Percentiles rank a stretch among this genome's conserved stretches.
phyloP scores from a whole-genome alignment of 2,329 filamentous ascomycete genomes.

The Diaporthe caulivora region DNA sequence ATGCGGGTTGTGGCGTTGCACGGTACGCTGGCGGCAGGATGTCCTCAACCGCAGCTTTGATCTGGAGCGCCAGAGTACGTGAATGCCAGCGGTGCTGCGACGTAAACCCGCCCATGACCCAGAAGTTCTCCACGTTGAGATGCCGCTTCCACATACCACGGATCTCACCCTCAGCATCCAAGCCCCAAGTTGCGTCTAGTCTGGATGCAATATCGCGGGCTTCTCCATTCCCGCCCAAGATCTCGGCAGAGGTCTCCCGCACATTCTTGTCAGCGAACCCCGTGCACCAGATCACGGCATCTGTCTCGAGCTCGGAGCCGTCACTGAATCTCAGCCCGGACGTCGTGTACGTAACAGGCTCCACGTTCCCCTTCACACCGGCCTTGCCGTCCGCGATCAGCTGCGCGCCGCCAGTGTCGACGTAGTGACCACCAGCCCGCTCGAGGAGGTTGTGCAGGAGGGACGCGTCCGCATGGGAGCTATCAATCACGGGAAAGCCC shows the following conservation, averaged over 20 bases:
- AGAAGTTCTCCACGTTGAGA: slow-evolving; percentile 48
- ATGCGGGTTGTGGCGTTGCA: slow-evolving; percentile 18
- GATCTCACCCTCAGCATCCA: slow-evolving; percentile 57
- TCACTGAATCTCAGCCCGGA: slow-evolving; percentile 51
- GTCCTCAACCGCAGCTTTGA: slow-evolving; percentile 50
- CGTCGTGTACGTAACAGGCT: slow-evolving; percentile 49
- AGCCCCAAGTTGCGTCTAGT: slow-evolving; percentile 55
- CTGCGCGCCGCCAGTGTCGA: slow-evolving; percentile 51
- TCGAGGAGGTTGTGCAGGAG: slow-evolving; percentile 50
- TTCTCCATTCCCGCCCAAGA: slow-evolving; percentile 46
- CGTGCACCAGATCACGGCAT: slow-evolving; percentile 56
- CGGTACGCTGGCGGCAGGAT: slow-evolving; percentile 51
- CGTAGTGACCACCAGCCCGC: slow-evolving; percentile 54
- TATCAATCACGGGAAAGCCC: slow-evolving; percentile 53
- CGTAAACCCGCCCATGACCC: slow-evolving; percentile 50
- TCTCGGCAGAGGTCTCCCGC: slow-evolving; percentile 43
- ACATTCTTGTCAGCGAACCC: slow-evolving; percentile 51
- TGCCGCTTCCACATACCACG: slow-evolving; percentile 56
- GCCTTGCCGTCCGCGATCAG: slow-evolving; percentile 49
- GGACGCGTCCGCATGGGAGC: slow-evolving; percentile 41
- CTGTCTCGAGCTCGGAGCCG: slow-evolving; percentile 48
- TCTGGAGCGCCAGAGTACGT: slow-evolving; percentile 48
- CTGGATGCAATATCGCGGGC: slow-evolving; percentile 44
- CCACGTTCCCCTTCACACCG: slow-evolving; percentile 46
- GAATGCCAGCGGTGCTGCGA: slow-evolving; percentile 51